phyloP scores from a whole-genome alignment of 495 filamentous ascomycete genomes.

The Pseudomonodictys pantanalensis region DNA sequence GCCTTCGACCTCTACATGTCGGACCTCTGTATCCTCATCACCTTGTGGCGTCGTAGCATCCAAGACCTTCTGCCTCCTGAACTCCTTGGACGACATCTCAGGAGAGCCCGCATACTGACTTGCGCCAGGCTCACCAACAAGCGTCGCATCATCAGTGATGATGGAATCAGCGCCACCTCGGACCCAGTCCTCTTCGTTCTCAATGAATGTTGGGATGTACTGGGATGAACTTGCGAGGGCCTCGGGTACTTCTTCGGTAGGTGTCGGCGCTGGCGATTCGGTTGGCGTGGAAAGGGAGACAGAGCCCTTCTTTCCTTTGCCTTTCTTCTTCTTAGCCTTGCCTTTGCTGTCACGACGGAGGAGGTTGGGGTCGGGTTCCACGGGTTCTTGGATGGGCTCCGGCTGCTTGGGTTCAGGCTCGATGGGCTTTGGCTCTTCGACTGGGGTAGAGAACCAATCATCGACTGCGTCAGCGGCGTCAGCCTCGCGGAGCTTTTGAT shows the following conservation, averaged over 20 bases:
- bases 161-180: constrained; percentile 19
- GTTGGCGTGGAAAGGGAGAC: constrained; percentile 12
- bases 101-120: constrained; percentile 3
- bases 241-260: constrained; percentile 2
- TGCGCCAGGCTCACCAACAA: constrained; percentile 16
- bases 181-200: constrained; percentile 27
- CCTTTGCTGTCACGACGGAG: constrained; percentile 25
- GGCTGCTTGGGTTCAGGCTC: constrained; percentile 10
- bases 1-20: background rate
- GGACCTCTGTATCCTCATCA: constrained; percentile 10
- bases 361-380: constrained; percentile 11
- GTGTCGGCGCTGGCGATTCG: constrained; percentile 20
- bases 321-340: constrained; percentile 31
- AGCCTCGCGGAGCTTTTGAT: constrained; percentile 18
- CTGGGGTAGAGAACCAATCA: constrained; percentile 18
- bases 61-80: constrained; percentile 21
- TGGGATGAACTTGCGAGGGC: background rate
- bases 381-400: constrained; percentile 1
- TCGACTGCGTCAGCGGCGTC: constrained; percentile 23
- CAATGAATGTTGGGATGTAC: constrained; percentile 18
- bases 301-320: constrained; percentile 28
- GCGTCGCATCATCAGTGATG: constrained; percentile 29
- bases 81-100: constrained; percentile 13
- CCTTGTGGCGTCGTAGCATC: constrained; percentile 9
- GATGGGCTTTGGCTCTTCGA: constrained; percentile 4